A percentile compares a stretch with the other conserved stretches of the same genome.
Evolutionary conservation across 495 filamentous ascomycete genomes (phyloP).

Genomic region (Clavariopsis aquatica): DNA sequence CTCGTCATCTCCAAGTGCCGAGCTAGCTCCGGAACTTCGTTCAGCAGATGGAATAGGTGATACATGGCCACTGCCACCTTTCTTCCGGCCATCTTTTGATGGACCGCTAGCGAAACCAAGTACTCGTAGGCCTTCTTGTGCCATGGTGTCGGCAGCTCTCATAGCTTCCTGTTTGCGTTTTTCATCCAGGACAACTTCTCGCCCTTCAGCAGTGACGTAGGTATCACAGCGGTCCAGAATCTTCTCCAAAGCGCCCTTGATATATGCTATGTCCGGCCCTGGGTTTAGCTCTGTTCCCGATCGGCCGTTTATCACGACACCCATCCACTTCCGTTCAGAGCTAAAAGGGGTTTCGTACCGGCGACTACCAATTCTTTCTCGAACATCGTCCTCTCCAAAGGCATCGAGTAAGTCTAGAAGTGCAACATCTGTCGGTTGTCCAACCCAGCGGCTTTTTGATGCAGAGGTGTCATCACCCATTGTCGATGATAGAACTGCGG

Average conservation of each 20-base stretch:
- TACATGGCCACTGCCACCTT: constrained; percentile 40
- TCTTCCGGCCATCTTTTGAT: constrained; percentile 38
- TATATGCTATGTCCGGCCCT: constrained; percentile 72
- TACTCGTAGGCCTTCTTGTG: constrained; percentile 84
- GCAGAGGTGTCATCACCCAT: constrained; percentile 60
- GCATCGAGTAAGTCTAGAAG: constrained; percentile 88
- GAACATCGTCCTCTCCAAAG: constrained; percentile 85
- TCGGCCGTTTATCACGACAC: constrained; percentile 68
- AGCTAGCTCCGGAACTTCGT: constrained; percentile 26
- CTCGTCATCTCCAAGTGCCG: constrained; percentile 61
- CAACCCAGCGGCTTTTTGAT: constrained; percentile 85
- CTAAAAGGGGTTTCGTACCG: constrained; percentile 89
- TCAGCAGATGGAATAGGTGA: constrained; percentile 19
- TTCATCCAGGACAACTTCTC: constrained; percentile 84
- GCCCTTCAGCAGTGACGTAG: constrained; percentile 83
- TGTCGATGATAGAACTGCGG: constrained; percentile 76
- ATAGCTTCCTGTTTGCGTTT: constrained; percentile 70
- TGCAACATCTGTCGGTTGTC: constrained; percentile 95
- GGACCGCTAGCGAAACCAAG: constrained; percentile 87
- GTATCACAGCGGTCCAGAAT: constrained; percentile 85
- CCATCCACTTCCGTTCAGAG: constrained; percentile 99
- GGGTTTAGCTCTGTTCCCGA: constrained; percentile 42
- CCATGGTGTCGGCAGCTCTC: constrained; percentile 86
- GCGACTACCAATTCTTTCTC: constrained; percentile 76
- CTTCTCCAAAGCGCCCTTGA: constrained; percentile 92